phyloP scores from a whole-genome alignment of 73 alveolate genomes.

The Uronychia binucleata region DNA sequence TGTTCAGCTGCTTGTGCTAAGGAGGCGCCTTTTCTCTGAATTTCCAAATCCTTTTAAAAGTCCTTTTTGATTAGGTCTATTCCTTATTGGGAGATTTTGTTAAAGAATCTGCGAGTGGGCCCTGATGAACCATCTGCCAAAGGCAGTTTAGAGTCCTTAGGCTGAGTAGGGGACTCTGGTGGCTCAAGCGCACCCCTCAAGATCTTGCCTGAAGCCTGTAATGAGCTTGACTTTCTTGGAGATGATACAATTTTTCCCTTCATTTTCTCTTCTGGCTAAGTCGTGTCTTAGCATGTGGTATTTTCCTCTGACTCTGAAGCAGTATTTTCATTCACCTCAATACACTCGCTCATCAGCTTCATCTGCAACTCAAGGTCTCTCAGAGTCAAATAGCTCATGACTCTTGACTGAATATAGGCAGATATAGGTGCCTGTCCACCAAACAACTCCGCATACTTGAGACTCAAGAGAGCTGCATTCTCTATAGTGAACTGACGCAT shows the following conservation, averaged over 20 bases:
- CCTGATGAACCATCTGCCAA: background rate
- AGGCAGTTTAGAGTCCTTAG: background rate
- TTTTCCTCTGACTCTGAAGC: background rate
- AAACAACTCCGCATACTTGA: background rate
- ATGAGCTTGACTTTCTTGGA: background rate
- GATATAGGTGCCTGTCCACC: background rate
- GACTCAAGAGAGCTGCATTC: background rate
- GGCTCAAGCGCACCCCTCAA: background rate
- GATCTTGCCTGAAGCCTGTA: background rate
- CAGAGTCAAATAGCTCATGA: background rate
- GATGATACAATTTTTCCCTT: too few species aligned
- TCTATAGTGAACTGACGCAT: background rate
- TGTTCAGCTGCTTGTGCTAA: background rate
- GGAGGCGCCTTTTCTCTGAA: background rate
- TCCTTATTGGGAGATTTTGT: background rate
- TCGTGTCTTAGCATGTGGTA: background rate
- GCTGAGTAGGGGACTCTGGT: background rate
- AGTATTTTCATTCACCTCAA: background rate
- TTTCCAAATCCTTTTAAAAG: background rate
- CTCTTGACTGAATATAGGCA: background rate
- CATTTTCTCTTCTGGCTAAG: background rate
- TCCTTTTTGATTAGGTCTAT: background rate
- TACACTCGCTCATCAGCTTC: background rate
- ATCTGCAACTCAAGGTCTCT: background rate
- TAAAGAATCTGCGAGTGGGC: background rate